phyloP scores from a whole-genome alignment of 1,284 basidiomycete species.

The Tremellales sp. region DNA sequence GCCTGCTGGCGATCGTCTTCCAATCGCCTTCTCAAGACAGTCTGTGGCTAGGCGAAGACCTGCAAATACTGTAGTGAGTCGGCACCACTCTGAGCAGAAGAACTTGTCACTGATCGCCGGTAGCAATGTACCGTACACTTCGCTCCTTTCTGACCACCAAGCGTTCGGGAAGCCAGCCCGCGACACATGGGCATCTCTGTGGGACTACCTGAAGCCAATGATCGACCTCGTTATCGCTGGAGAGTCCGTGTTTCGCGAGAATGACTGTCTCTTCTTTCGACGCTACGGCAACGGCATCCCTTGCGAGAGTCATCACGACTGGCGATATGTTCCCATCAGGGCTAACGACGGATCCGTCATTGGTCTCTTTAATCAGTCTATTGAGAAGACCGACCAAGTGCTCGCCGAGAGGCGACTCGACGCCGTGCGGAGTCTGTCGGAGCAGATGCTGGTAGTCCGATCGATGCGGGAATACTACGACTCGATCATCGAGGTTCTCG shows the following conservation, averaged over 20 bases:
- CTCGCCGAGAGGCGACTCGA: constrained; percentile 29
- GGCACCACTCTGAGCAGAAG: background rate
- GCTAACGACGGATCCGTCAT: constrained; percentile 21
- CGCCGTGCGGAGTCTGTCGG: constrained; percentile 32
- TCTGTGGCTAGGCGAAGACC: constrained; percentile 36
- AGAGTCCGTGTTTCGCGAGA: constrained; percentile 17
- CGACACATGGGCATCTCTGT: constrained; percentile 29
- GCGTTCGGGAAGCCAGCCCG: constrained; percentile 25
- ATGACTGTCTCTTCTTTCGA: constrained; percentile 28
- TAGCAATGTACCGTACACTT: constrained; percentile 32
- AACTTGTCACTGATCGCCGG: background rate
- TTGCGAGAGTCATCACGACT: constrained; percentile 35
- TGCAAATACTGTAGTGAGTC: constrained; percentile 34
- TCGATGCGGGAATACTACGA: constrained; percentile 25
- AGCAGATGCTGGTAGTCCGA: constrained; percentile 22
- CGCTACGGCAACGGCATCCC: constrained; percentile 16
- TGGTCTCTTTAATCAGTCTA: constrained; percentile 33
- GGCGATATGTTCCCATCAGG: constrained; percentile 34
- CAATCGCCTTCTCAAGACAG: constrained; percentile 23
- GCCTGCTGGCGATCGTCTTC: constrained; percentile 27
- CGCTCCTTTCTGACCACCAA: constrained; percentile 26
- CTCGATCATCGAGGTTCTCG: constrained; percentile 21
- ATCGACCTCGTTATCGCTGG: constrained; percentile 16
- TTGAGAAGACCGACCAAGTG: constrained; percentile 29
- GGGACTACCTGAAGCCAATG: constrained; percentile 21